phyloP scores from a whole-genome alignment of 2,329 filamentous ascomycete species.

The Penicillium sp. region DNA sequence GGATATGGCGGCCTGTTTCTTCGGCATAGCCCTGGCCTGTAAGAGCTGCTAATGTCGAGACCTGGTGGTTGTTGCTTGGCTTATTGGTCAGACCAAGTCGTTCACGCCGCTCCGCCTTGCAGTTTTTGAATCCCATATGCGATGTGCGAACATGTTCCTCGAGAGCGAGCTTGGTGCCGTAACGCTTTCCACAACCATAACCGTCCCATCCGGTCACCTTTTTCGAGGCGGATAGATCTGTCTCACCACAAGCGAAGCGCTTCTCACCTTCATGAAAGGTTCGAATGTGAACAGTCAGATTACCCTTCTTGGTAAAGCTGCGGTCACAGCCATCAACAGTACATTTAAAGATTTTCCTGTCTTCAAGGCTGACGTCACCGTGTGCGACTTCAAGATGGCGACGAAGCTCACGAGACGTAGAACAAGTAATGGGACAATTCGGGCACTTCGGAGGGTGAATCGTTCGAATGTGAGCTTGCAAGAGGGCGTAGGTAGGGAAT shows the following conservation, averaged over 20 bases:
- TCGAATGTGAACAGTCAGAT: conserved; percentile 76
- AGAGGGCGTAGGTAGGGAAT: conserved; percentile 71
- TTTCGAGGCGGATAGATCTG: conserved; percentile 59
- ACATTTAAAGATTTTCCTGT: conserved; percentile 68
- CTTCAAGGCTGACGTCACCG: conserved; percentile 58
- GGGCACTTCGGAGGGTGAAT: conserved; percentile 73
- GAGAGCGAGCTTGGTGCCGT: conserved; percentile 74
- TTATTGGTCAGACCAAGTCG: conserved; percentile 31
- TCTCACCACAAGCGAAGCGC: conserved; percentile 76
- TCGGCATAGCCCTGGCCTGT: conserved; percentile 59
- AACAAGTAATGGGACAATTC: conserved; percentile 71
- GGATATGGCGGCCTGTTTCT: conserved; percentile 51
- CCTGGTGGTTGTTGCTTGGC: conserved; percentile 10
- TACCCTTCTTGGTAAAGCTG: conserved; percentile 80
- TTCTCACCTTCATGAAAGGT: conserved; percentile 72
- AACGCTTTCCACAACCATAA: conserved; percentile 71
- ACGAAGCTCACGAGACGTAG: conserved; percentile 67
- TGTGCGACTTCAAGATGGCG: conserved; percentile 79
- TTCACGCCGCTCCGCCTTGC: conserved; percentile 42
- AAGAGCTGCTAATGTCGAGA: conserved; percentile 50
- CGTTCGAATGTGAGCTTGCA: conserved; percentile 72
- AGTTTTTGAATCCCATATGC: conserved; percentile 66
- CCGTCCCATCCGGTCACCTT: conserved; percentile 66
- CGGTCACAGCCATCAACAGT: conserved; percentile 69
- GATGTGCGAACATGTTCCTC: conserved; percentile 83